Base-by-base conservation (phyloP, 108 stramenopile species). In the Epithemia pelagica region DNA sequence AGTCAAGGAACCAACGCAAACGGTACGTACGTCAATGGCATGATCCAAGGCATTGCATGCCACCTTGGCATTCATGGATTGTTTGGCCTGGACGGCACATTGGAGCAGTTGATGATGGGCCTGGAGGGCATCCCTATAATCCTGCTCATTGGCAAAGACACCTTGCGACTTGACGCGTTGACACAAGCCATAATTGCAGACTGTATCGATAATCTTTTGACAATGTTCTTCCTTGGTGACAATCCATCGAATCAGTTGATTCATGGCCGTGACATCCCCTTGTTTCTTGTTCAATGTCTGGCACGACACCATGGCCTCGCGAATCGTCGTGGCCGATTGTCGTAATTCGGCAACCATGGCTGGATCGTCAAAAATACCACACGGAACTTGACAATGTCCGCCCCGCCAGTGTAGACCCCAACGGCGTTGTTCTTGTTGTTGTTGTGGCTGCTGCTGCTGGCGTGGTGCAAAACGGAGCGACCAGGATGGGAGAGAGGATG, bases 331-430 rank as follows among this genome's bases (percentile, higher is more conserved):
- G 30, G 78, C 68, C 23, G 66, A 62, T 65, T 85, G 74, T 65
- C 78, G 73, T 28, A 89, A 58, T 68, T 82, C 80, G 19, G 75
- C 74, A 0, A 86, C 83, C 37, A 83, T 79, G 28, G 78, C 81
- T 24, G 88, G 88, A 70, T 89, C 88, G 65, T 89, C 88, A 70
- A 89, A 89, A 68, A 90, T 90, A 7, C 89, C 89, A 62, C 89
- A 90, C 1, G 89, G 89, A 5, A 90, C 88, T 64, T 85, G 84
- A 54, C 83, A 88, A 58, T 84, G 87, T 52, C 80, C 82, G 30
- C 82, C 96, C 57, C 96, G 86, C 30, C 97, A 82, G 59, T 96
- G 91, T 46, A n/a, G n/a, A n/a, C n/a, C n/a, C n/a, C n/a, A n/a
- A n/a, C n/a, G n/a, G n/a, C n/a, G n/a, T n/a, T n/a, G n/a, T n/a